These are phyloP conservation scores for Apiotrichum gracile DNA, from an alignment of 1,284 basidiomycete genomes.

Conservation along the genomic window DNA sequence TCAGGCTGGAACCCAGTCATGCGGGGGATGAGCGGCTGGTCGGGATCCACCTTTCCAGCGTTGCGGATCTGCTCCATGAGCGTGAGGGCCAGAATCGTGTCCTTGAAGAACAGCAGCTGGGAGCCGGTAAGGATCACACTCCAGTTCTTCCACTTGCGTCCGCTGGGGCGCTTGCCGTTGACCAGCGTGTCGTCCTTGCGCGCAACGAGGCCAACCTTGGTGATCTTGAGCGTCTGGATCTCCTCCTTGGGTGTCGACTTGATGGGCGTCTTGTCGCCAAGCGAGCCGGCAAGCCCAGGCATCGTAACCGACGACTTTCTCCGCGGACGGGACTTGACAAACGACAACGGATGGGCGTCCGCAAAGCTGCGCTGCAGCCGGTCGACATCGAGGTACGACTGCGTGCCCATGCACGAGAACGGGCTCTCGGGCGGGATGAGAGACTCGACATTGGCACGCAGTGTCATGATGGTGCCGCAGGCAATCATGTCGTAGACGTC, in stretches of 20 bases:
- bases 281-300: neutral
- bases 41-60: neutral
- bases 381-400: slow-evolving; percentile 62
- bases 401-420: slow-evolving; percentile 68
- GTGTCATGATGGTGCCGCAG: slow-evolving; percentile 63
- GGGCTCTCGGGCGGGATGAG: slow-evolving; percentile 64
- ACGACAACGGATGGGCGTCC: slow-evolving; percentile 63
- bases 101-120: slow-evolving; percentile 87
- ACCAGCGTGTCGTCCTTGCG: slow-evolving; percentile 77
- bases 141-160: slow-evolving; percentile 83
- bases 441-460: slow-evolving; percentile 67
- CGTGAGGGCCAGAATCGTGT: slow-evolving; percentile 61
- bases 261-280: neutral
- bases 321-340: slow-evolving; percentile 17
- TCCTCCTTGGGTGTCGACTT: slow-evolving; percentile 15
- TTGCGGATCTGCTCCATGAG: slow-evolving; percentile 55
- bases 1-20: slow-evolving; percentile 72
- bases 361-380: slow-evolving; percentile 65
- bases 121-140: slow-evolving; percentile 81
- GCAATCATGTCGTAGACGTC: slow-evolving; percentile 90
- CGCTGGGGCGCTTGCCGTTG: slow-evolving; percentile 66
- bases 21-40: slow-evolving; percentile 27
- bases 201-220: slow-evolving; percentile 73
- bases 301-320: slow-evolving; percentile 16
- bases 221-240: slow-evolving; percentile 59